Evolutionary conservation across 1,284 basidiomycete genomes (phyloP).

Genomic region (Leccinum holopus): DNA sequence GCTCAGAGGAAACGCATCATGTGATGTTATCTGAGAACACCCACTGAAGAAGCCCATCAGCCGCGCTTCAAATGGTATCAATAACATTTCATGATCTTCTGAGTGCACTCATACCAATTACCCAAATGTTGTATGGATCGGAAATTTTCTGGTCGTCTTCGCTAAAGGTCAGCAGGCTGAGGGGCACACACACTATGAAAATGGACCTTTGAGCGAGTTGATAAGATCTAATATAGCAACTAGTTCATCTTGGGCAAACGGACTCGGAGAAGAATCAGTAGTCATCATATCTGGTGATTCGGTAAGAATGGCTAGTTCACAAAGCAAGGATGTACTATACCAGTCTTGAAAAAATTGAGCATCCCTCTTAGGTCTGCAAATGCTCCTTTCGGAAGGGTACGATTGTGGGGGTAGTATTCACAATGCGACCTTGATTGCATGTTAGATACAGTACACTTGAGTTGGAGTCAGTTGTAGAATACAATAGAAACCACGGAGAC

Average conservation of each 20-base stretch:
- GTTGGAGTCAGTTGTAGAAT: slow-evolving; percentile 1
- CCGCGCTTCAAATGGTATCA: slow-evolving; percentile 15
- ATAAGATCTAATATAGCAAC: slow-evolving; percentile 14
- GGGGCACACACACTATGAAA: not conserved
- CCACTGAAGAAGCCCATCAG: slow-evolving; percentile 19
- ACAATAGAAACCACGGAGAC: not conserved
- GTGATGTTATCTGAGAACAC: not conserved
- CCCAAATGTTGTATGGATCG: slow-evolving; percentile 17
- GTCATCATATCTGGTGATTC: slow-evolving; percentile 21
- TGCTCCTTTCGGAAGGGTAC: slow-evolving; percentile 5
- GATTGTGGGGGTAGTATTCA: slow-evolving; percentile 21
- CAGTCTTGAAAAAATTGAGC: slow-evolving; percentile 22
- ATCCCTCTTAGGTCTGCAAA: slow-evolving; percentile 22
- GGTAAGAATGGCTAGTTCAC: not conserved
- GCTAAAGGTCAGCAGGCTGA: slow-evolving; percentile 1
- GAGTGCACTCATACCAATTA: slow-evolving; percentile 15
- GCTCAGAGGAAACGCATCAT: not conserved
- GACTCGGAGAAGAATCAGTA: slow-evolving; percentile 21
- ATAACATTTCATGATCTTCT: no score
- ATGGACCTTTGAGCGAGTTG: slow-evolving; percentile 23
- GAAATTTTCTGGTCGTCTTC: slow-evolving; percentile 9
- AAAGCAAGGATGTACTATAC: slow-evolving; percentile 5
- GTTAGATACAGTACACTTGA: not conserved
- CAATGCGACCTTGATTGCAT: slow-evolving; percentile 17
- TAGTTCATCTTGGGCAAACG: slow-evolving; percentile 14